Percentiles rank a stretch among this genome's conserved stretches.
phyloP scores from a whole-genome alignment of 129 eudicot genomes.

The Pulicaria dysenterica region DNA sequence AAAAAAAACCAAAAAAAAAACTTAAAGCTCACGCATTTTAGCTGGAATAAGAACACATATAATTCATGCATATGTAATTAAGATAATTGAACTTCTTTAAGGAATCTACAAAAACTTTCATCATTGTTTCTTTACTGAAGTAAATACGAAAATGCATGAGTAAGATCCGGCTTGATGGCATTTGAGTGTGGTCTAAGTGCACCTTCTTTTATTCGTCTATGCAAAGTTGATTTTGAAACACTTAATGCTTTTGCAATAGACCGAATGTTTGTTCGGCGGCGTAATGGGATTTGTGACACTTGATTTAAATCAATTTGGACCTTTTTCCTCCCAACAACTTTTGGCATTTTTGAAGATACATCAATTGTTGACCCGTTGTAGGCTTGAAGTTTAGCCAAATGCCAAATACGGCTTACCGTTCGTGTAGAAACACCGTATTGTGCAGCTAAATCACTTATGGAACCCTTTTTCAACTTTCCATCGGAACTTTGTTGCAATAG shows the following conservation, averaged over 20 bases:
- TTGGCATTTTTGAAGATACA: constrained; percentile 5
- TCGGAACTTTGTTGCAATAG: neutral
- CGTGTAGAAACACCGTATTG: neutral
- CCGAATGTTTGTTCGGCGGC: constrained; percentile 10
- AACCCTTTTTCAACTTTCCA: neutral
- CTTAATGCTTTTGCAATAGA: neutral
- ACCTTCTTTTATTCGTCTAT: constrained; percentile 2
- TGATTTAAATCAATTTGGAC: neutral
- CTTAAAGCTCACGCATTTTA: too few relatives aligned
- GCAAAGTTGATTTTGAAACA: neutral
- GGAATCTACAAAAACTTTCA: too few relatives aligned
- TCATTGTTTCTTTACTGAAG: neutral
- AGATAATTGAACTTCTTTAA: too few relatives aligned
- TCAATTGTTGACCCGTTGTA: neutral
- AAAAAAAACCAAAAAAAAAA: too few relatives aligned
- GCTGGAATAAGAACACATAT: too few relatives aligned
- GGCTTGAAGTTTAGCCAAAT: neutral
- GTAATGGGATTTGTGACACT: neutral
- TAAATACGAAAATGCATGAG: too few relatives aligned
- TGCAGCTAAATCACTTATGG: neutral
- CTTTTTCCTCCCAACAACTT: neutral
- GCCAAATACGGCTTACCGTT: neutral
- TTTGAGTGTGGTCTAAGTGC: too few relatives aligned
- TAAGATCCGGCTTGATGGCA: neutral
- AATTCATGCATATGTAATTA: too few relatives aligned